Evolutionary conservation across 371 early-diverging fungal species (phyloP), one percentile per base, ranked within the genome.

Genomic region (Saksenaea vasiformis): DNA sequence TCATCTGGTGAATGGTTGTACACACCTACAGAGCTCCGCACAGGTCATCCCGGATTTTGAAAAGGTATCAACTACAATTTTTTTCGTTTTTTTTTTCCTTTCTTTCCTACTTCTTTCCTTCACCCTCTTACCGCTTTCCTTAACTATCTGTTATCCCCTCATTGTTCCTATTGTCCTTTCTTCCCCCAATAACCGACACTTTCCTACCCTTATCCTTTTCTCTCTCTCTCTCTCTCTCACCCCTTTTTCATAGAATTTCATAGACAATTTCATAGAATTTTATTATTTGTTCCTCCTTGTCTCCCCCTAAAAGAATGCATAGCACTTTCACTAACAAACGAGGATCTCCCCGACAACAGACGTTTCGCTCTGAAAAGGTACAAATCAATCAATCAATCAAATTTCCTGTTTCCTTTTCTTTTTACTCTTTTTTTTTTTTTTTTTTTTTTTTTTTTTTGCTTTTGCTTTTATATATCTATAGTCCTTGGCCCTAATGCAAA

Each of bases 401-500:
- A 31, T 31, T 31, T 31, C 31, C 31, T 31, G 31, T 31, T 47
- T 47, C 39, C 24, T 47, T 47, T 19, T 62, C 27, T n/a, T 17
- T 10, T 17, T 15, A 31, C 13, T 47, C 22, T n/a, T 11, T 44
- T 47, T 22, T 28, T 39, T 14, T 27, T 10, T 19, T 54, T 13
- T 17, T 27, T 60, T 22, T 47, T 28, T 11, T 53, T 31, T 41
- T n/a, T n/a, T n/a, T n/a, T n/a, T n/a, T n/a, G n/a, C n/a, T n/a
- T n/a, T n/a, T n/a, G n/a, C n/a, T n/a, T n/a, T 26, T 27, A 22
- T 15, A 14, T 56, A 3, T 34, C 22, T 26, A 58, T 55, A 68
- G 69, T 57, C 71, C 11, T 62, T 61, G 56, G 61, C 74, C 27
- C 53, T 66, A 64, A 72, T 79, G 74, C 79, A 79, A 62, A 78